Base-by-base conservation (phyloP, 1,284 basidiomycete genomes). In the Dichomitus squalens region DNA sequence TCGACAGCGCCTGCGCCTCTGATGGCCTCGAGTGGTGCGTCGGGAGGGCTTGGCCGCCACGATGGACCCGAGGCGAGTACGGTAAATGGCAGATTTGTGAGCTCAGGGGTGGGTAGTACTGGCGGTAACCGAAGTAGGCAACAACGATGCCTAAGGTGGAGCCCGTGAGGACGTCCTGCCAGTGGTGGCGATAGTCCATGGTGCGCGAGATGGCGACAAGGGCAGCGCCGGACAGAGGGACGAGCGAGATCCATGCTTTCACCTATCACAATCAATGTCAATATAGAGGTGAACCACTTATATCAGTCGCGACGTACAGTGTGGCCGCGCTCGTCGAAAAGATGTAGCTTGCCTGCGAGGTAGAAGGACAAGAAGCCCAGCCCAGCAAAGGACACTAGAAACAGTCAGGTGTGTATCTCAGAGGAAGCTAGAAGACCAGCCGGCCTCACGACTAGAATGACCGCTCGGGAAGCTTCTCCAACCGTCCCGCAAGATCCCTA, bases 401-500 rank as follows among this genome's bases (percentile, higher is more conserved):
- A 44, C 29, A 52, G 44, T 35, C 8, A 35, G 23, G 16, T 25
- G 35, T 16, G 35, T 16, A 9, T 4, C 35, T 36, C 4, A 36
- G 11, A 9, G 12, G 7, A 9, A 36, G 16, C n/a, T 11, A 12
- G 12, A 12, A 36, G 9, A 36, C 4, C 7, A 50, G 43, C 8
- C 0, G 57, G 7, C 79, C 83, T 40, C 74, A 94, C 84, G 71
- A 67, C 91, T 93, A 0, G 93, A 87, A 75, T 98, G 96, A 0
- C 96, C 96, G 49, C 92, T 95, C 4, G 93, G 93, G 74, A 99
- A 98, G 69, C 92, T 95, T 66, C 93, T 85, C 79, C 95, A 98
- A 0, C 96, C 96, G 70, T 96, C 94, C 31, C 81, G 76, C 64
- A 96, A 72, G 6, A 86, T 80, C 14, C 69, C 61, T 12, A 71